Evolutionary conservation across 1,139 yeast genomes (phyloP).

Genomic region (Debaryomyces coudertii): DNA sequence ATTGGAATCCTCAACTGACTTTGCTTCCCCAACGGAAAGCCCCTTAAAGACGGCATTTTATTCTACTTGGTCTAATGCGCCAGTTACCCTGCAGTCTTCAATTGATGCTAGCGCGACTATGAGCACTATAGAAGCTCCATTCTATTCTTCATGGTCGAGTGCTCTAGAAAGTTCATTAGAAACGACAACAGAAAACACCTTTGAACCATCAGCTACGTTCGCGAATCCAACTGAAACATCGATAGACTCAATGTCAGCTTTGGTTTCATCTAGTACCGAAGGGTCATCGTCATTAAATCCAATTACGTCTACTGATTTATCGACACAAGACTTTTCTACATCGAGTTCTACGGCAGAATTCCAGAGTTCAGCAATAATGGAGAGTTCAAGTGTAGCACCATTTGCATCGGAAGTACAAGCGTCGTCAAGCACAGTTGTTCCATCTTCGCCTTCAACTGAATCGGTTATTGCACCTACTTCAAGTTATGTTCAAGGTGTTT

Average conservation of each 20-base stretch:
- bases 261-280: neutral
- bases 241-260: neutral
- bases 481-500: neutral
- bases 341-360: neutral
- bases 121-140: neutral
- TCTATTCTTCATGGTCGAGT: neutral
- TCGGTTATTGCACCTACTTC: neutral
- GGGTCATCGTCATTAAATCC: neutral
- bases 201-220: constrained; percentile 6
- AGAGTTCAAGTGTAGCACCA: neutral
- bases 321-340: neutral
- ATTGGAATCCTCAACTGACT: neutral
- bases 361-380: neutral
- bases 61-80: neutral
- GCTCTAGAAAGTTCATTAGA: neutral
- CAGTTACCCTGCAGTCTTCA: neutral
- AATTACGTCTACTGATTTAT: neutral
- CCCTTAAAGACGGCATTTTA: neutral
- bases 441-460: neutral
- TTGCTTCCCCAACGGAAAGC: neutral
- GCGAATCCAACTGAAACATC: neutral
- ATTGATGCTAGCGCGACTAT: neutral
- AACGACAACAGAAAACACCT: neutral
- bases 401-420: neutral
- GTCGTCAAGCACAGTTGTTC: neutral